phyloP scores from a whole-genome alignment of 495 filamentous ascomycete species.

The Podospora comata region DNA sequence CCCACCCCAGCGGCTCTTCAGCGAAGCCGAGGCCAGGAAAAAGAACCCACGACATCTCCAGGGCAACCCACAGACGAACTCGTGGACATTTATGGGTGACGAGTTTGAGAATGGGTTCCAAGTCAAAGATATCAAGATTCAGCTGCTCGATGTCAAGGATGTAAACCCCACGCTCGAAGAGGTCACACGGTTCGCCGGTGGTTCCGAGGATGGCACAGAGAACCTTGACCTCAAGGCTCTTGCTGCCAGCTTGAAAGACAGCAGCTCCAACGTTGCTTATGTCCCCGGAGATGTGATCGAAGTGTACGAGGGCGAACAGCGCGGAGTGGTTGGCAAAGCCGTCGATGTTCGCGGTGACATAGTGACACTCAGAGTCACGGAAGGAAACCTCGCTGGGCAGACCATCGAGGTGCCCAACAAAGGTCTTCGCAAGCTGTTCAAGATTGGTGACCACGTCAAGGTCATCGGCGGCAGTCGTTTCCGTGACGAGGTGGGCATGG shows the following conservation, averaged over 20 bases:
- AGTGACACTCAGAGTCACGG: slow-evolving; percentile 80
- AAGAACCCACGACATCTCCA: slow-evolving; percentile 70
- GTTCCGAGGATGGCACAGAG: slow-evolving; percentile 84
- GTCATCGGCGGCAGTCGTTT: slow-evolving; percentile 94
- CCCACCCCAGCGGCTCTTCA: slow-evolving; percentile 92
- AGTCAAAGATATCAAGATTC: slow-evolving; percentile 90
- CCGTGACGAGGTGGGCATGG: slow-evolving; percentile 92
- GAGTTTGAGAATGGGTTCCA: slow-evolving; percentile 91
- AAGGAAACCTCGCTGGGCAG: slow-evolving; percentile 78
- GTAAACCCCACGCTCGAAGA: slow-evolving; percentile 94
- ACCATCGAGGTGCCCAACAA: slow-evolving; percentile 89
- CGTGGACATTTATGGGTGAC: slow-evolving; percentile 79
- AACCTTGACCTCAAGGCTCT: slow-evolving; percentile 89
- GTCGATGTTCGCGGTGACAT: slow-evolving; percentile 88
- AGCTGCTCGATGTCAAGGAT: slow-evolving; percentile 73
- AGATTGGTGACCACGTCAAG: slow-evolving; percentile 94
- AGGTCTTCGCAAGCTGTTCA: slow-evolving; percentile 89
- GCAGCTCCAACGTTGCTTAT: slow-evolving; percentile 72
- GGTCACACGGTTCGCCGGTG: slow-evolving; percentile 86
- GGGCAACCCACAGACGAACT: slow-evolving; percentile 60
- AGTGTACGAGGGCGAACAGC: slow-evolving; percentile 94
- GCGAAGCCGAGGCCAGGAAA: slow-evolving; percentile 88
- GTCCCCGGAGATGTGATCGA: slow-evolving; percentile 91
- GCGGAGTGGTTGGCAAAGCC: slow-evolving; percentile 80
- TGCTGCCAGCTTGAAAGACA: slow-evolving; percentile 78